phyloP scores from a whole-genome alignment of 345 rosid genomes.

The Mallotus nudiflorus region DNA sequence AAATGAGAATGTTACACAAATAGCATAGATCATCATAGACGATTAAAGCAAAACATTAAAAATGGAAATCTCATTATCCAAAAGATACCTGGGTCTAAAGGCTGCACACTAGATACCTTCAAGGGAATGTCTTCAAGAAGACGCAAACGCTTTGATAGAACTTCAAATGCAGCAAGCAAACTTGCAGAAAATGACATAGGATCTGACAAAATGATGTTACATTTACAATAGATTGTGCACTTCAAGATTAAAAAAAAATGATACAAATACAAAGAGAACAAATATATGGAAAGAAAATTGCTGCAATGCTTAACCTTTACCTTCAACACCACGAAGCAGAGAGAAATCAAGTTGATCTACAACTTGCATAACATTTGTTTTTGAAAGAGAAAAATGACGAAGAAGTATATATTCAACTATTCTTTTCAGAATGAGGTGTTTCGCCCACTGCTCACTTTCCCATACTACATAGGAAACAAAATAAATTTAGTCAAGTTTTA shows the following conservation, averaged over 20 bases:
- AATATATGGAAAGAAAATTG: conserved; percentile 9
- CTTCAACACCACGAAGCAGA: conserved; percentile 63
- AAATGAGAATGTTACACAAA: not conserved
- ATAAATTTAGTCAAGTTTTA: conserved; percentile 18
- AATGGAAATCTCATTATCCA: not conserved
- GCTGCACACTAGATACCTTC: conserved; percentile 77
- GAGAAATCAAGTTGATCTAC: conserved; percentile 94
- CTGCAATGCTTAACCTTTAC: conserved; percentile 31
- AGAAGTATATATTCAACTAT: conserved; percentile 61
- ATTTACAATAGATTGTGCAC: not conserved
- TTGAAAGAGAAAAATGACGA: conserved; percentile 64
- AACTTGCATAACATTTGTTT: conserved; percentile 53
- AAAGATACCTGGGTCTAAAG: conserved; percentile 73
- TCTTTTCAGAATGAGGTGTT: conserved; percentile 77
- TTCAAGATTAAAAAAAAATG: not conserved
- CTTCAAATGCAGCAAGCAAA: conserved; percentile 67
- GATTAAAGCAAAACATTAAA: not conserved
- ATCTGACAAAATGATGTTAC: conserved; percentile 45
- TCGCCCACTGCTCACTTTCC: conserved; percentile 68
- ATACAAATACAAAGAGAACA: not conserved
- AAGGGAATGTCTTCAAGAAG: conserved; percentile 74
- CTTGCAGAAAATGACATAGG: conserved; percentile 58
- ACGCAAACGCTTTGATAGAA: conserved; percentile 69
- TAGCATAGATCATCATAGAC: not conserved
- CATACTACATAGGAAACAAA: conserved; percentile 53